phyloP scores from a whole-genome alignment of 306 rosid genomes.

The Cucumis sativus region DNA sequence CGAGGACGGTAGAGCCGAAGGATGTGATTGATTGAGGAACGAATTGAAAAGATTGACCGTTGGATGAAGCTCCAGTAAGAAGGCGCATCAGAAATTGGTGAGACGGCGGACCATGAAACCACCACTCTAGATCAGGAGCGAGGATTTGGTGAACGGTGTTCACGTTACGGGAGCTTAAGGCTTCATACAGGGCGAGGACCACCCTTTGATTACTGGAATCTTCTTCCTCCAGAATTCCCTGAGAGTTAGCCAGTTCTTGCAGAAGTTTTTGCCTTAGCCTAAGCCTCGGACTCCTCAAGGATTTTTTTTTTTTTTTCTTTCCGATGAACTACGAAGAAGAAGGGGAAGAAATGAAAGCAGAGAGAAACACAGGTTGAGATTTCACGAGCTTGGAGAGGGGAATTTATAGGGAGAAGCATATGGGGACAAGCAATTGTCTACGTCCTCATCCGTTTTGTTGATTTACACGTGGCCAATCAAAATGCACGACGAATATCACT shows the following conservation, averaged over 20 bases:
- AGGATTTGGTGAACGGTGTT: conserved; percentile 47
- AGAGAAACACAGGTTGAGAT: not conserved
- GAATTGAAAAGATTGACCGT: conserved; percentile 28
- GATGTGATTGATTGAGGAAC: conserved; percentile 39
- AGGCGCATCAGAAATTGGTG: conserved; percentile 73
- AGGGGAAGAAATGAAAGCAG: not conserved
- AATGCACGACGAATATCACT: not conserved
- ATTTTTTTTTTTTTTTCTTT: not conserved
- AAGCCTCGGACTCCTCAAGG: not conserved
- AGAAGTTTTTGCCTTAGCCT: not conserved
- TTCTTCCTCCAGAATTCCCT: conserved; percentile 32
- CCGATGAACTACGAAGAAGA: not conserved
- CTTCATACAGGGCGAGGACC: conserved; percentile 70
- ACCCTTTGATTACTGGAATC: conserved; percentile 51
- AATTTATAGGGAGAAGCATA: not conserved
- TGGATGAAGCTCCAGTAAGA: conserved; percentile 55
- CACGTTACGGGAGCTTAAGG: conserved; percentile 58
- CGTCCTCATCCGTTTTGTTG: not conserved
- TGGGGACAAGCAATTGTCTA: not conserved
- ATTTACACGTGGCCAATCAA: not conserved
- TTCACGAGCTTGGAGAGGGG: not conserved
- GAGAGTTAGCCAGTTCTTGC: conserved; percentile 86
- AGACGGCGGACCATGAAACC: conserved; percentile 96
- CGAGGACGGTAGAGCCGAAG: conserved; percentile 62
- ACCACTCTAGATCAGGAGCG: conserved; percentile 89